A percentile compares a stretch with the other conserved stretches of the same genome.
Conservation (phyloP, 345 rosid species). For the Erodium maritimum region DNA sequence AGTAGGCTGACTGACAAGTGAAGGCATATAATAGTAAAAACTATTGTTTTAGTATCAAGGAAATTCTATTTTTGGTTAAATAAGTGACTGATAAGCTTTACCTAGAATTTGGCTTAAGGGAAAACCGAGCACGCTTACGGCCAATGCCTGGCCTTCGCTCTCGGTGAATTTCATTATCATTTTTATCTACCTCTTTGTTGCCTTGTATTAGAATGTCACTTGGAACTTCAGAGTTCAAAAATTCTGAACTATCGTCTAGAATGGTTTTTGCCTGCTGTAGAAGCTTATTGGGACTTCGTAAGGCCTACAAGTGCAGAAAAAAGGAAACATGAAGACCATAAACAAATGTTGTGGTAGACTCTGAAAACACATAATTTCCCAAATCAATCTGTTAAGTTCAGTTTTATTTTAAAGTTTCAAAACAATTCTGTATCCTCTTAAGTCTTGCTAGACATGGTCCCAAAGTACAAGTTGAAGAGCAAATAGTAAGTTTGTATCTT, state of each 20-base stretch:
- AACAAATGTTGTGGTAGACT: not conserved
- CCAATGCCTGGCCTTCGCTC: conserved; percentile 60
- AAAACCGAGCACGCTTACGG: conserved; percentile 56
- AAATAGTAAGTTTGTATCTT: not conserved
- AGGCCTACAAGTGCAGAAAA: conserved; percentile 32
- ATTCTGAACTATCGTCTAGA: conserved; percentile 18
- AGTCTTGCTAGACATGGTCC: not conserved
- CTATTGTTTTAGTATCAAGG: not conserved
- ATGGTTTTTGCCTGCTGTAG: conserved; percentile 45
- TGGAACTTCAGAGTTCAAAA: conserved; percentile 14
- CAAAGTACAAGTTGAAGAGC: not conserved
- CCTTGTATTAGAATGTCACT: conserved; percentile 10
- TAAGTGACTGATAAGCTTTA: conserved; percentile 12
- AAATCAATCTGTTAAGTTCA: not conserved
- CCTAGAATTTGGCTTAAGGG: conserved; percentile 53
- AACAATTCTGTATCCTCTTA: not conserved
- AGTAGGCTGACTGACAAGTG: conserved; percentile 39
- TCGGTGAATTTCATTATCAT: conserved; percentile 26
- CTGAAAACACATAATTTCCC: not conserved
- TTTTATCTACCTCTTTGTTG: conserved; percentile 13
- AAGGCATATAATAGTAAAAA: conserved; percentile 4
- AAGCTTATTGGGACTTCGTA: conserved; percentile 32
- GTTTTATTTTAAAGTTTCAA: too few relatives aligned
- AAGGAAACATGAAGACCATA: not conserved
- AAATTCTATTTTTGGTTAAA: not conserved